phyloP scores from a whole-genome alignment of 768 basidiomycete genomes.

The Cyclocybe aegerita region DNA sequence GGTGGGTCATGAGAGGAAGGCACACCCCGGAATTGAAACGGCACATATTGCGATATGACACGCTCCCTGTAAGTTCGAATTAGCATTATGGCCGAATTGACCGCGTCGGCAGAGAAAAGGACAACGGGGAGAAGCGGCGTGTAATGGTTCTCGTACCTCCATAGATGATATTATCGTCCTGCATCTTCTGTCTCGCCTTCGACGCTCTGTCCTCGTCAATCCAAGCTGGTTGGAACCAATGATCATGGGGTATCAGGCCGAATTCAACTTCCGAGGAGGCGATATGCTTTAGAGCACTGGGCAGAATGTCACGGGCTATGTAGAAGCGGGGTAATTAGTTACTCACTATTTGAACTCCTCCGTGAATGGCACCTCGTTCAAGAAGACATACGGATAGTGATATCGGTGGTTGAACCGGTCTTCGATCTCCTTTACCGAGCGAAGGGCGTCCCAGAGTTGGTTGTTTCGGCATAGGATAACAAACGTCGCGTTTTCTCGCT shows the following conservation, averaged over 20 bases:
- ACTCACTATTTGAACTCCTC: constrained; percentile 69
- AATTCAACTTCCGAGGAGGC: constrained; percentile 41
- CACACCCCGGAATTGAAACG: constrained; percentile 68
- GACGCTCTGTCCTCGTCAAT: constrained; percentile 73
- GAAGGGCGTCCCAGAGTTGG: constrained; percentile 58
- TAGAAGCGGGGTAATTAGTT: constrained; percentile 8
- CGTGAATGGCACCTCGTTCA: constrained; percentile 83
- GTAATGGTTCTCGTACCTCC: constrained; percentile 28
- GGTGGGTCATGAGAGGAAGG: constrained; percentile 14
- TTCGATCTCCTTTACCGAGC: constrained; percentile 74
- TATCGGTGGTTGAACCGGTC: constrained; percentile 78
- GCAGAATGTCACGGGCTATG: constrained; percentile 13
- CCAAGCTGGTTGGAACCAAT: constrained; percentile 79
- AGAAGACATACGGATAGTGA: constrained; percentile 84
- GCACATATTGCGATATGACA: constrained; percentile 70
- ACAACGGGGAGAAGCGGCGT: constrained; percentile 20
- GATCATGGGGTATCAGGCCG: constrained; percentile 62
- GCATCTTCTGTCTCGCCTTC: constrained; percentile 59
- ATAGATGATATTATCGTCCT: constrained; percentile 43
- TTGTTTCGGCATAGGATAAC: constrained; percentile 62
- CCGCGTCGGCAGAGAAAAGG: constrained; percentile 20
- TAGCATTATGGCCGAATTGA: not conserved
- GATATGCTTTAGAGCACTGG: constrained; percentile 21
- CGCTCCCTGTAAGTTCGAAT: constrained; percentile 17
- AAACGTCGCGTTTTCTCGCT: constrained; percentile 38